Evolutionary conservation across 306 rosid species (phyloP), one percentile per base, ranked within the genome.

Genomic region (Senna siamea): DNA sequence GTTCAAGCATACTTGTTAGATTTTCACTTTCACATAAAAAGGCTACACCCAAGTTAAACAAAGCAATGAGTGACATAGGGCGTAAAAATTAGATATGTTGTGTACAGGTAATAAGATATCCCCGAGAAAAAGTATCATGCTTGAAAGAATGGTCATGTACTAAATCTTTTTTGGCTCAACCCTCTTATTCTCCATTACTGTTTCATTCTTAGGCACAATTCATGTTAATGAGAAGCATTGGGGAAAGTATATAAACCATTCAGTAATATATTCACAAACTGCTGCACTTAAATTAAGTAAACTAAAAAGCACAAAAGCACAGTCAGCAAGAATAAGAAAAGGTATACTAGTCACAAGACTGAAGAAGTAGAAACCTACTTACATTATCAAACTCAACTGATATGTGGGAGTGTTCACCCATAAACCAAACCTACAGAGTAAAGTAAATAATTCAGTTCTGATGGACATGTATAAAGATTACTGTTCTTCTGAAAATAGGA

Each of bases 331-430:
- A 43, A 17, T 59, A 17, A 60, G 66, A 69, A 68, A 79, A 50
- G 51, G 44, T 20, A 50, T 57, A 50, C 14, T 23, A 57, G 64
- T 66, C 58, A 76, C 40, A 43, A 65, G 26, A 76, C 52, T 37
- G 23, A 62, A 75, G 22, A 67, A 72, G 82, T 79, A 52, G 19
- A 52, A 70, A 55, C 51, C 40, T 47, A 83, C 97, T 86, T 88
- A 90, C 99, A 78, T 82, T 86, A 81, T 95, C 93, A 32, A 95
- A 95, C 82, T 92, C 92, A 5, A 77, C 84, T 32, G 98, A 92
- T 46, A 92, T 86, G 84, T 92, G 98, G 74, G 93, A 90, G 78
- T 90, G 85, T 78, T 86, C 82, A 4, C 99, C 98, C 99, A 95
- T 95, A 79, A 88, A 92, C 88, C 97, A 87, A 79, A 92, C 98